These are phyloP conservation scores for Aspergillus melleus DNA, from an alignment of 2,329 filamentous ascomycete species.

Conservation along the genomic window DNA sequence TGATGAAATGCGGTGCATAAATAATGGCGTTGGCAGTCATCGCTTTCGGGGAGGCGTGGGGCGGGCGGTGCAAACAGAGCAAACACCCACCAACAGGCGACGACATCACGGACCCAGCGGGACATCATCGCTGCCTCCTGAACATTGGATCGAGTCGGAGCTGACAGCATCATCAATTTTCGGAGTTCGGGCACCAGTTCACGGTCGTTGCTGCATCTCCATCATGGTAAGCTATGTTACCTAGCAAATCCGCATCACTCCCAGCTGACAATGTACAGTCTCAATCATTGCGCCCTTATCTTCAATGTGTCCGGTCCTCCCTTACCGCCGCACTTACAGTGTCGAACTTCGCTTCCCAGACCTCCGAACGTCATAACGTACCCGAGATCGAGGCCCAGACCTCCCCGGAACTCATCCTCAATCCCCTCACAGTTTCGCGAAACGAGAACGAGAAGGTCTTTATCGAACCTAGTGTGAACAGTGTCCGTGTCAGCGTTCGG, in stretches of 20 bases:
- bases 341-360: constrained; percentile 97
- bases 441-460: constrained; percentile 97
- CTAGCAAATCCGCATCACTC: not conserved
- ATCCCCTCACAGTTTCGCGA: constrained; percentile 83
- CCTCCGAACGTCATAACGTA: constrained; percentile 94
- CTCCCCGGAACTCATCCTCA: constrained; percentile 90
- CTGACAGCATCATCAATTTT: constrained; percentile 1
- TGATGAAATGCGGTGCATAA: constrained; percentile 17
- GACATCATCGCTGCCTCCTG: constrained; percentile 13
- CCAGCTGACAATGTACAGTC: constrained; percentile 56
- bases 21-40: constrained; percentile 15
- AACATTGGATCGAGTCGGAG: constrained; percentile 11
- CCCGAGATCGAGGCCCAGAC: constrained; percentile 93
- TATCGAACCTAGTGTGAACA: constrained; percentile 96
- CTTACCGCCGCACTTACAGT: constrained; percentile 90
- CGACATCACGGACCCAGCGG: constrained; percentile 13
- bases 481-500: constrained; percentile 93
- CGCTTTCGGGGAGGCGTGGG: constrained; percentile 20
- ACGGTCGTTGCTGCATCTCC: constrained; percentile 19
- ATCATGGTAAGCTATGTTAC: constrained; percentile 29
- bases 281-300: constrained; percentile 94
- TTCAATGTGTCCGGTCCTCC: constrained; percentile 92
- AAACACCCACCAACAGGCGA: constrained; percentile 25
- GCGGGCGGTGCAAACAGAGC: constrained; percentile 32
- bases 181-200: constrained; percentile 1